Evolutionary conservation across 2,329 filamentous ascomycete species (phyloP).

Genomic region (Chrysosporium queenslandicum): DNA sequence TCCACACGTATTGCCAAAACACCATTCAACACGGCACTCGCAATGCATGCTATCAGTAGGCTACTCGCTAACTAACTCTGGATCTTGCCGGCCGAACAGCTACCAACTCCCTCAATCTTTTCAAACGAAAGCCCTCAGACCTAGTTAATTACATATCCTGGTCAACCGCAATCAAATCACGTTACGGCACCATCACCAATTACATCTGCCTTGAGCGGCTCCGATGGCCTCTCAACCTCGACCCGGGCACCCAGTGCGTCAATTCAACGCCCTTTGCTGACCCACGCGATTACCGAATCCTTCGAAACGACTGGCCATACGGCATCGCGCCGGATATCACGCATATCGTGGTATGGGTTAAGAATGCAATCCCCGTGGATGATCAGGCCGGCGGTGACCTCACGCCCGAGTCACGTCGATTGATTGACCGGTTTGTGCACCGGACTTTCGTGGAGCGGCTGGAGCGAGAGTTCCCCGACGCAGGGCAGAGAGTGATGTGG

Average conservation of each 20-base stretch:
- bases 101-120: slow-evolving; percentile 44
- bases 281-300: slow-evolving; percentile 45
- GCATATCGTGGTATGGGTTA: slow-evolving; percentile 51
- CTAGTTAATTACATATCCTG: slow-evolving; percentile 51
- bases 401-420: slow-evolving; percentile 39
- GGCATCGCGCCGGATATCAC: slow-evolving; percentile 45
- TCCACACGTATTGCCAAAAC: background rate
- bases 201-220: slow-evolving; percentile 49
- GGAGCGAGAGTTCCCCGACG: slow-evolving; percentile 28
- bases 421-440: slow-evolving; percentile 43
- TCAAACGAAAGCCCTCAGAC: slow-evolving; percentile 51
- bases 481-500: slow-evolving; percentile 46
- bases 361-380: slow-evolving; percentile 41
- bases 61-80: slow-evolving; percentile 10
- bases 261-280: slow-evolving; percentile 47
- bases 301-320: slow-evolving; percentile 57
- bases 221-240: slow-evolving; percentile 37
- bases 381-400: slow-evolving; percentile 39
- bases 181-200: slow-evolving; percentile 47
- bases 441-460: slow-evolving; percentile 41
- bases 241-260: slow-evolving; percentile 20
- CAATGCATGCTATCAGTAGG: background rate
- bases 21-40: no score
- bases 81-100: slow-evolving; percentile 22
- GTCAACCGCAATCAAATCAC: slow-evolving; percentile 44